Evolutionary conservation across 371 early-diverging fungal genomes (phyloP).

Genomic region (Nematocida sp.): DNA sequence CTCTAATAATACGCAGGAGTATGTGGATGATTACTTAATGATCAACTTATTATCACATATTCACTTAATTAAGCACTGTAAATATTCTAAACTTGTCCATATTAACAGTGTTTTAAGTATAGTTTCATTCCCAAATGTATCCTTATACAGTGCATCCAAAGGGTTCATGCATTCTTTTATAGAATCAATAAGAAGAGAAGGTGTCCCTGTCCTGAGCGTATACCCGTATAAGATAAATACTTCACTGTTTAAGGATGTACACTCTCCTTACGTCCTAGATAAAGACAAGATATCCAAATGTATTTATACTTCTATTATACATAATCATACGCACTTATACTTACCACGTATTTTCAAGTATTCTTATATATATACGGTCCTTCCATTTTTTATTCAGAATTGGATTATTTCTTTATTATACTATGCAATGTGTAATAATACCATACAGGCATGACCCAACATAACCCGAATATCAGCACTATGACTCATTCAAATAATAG

Average conservation of each 20-base stretch:
- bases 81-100: conserved; percentile 63
- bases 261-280: conserved; percentile 44
- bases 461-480: too few species aligned
- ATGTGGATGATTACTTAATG: conserved; percentile 37
- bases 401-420: conserved; percentile 1
- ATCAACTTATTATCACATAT: conserved; percentile 56
- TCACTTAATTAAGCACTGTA: conserved; percentile 35
- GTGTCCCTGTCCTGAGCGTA: conserved; percentile 51
- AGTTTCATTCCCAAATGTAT: conserved; percentile 53
- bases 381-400: conserved; percentile 25
- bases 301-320: conserved; percentile 53
- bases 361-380: conserved; percentile 9
- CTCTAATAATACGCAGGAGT: conserved; percentile 6
- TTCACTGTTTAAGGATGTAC: conserved; percentile 60
- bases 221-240: conserved; percentile 68
- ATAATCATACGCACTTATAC: conserved; percentile 52
- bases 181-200: conserved; percentile 63
- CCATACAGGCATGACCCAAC: too few species aligned
- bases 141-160: conserved; percentile 64
- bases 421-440: neutral
- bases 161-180: conserved; percentile 61
- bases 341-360: conserved; percentile 53
- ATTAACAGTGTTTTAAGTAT: conserved; percentile 61
- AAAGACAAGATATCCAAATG: conserved; percentile 43
- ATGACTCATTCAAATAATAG: too few species aligned